Evolutionary conservation across 2,329 filamentous ascomycete species (phyloP).

Genomic region (Ophiostoma sp.): DNA sequence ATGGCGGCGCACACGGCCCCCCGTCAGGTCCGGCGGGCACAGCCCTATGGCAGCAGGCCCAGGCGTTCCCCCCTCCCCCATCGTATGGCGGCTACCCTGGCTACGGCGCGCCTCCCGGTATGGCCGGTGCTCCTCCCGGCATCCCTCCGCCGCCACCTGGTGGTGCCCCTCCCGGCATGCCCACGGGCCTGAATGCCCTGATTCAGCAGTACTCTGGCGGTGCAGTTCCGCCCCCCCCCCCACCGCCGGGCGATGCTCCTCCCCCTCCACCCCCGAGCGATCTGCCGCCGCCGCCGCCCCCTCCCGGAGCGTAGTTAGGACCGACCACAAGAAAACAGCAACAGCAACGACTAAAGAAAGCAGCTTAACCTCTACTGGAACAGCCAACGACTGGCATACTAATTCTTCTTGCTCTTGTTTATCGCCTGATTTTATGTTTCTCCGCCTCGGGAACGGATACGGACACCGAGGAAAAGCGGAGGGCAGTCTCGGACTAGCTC

Average conservation of each 20-base stretch:
- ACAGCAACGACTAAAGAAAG: neutral
- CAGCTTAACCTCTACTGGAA: neutral
- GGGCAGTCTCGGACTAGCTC: too few relatives aligned
- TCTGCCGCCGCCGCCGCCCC: slow-evolving; percentile 34
- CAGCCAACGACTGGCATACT: neutral
- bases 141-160: slow-evolving; percentile 22
- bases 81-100: slow-evolving; percentile 33
- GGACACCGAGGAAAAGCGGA: too few relatives aligned
- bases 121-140: slow-evolving; percentile 23
- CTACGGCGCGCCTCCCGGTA: slow-evolving; percentile 49
- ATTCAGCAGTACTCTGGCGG: slow-evolving; percentile 54
- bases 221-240: slow-evolving; percentile 23
- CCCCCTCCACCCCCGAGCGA: slow-evolving; percentile 37
- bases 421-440: too few relatives aligned
- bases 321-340: neutral
- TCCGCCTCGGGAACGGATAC: too few relatives aligned
- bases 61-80: slow-evolving; percentile 38
- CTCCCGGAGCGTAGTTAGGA: slow-evolving; percentile 18
- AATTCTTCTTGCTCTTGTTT: too few relatives aligned
- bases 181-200: slow-evolving; percentile 48
- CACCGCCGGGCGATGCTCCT: slow-evolving; percentile 30
- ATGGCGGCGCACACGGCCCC: slow-evolving; percentile 24
- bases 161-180: slow-evolving; percentile 17
- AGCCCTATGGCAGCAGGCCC: slow-evolving; percentile 37
- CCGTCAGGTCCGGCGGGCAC: slow-evolving; percentile 53